Percentiles rank a stretch among this genome's conserved stretches.
These are phyloP conservation scores for Coemansia sp. DNA, from an alignment of 192 early-diverging fungal genomes.

Conservation along the genomic window DNA sequence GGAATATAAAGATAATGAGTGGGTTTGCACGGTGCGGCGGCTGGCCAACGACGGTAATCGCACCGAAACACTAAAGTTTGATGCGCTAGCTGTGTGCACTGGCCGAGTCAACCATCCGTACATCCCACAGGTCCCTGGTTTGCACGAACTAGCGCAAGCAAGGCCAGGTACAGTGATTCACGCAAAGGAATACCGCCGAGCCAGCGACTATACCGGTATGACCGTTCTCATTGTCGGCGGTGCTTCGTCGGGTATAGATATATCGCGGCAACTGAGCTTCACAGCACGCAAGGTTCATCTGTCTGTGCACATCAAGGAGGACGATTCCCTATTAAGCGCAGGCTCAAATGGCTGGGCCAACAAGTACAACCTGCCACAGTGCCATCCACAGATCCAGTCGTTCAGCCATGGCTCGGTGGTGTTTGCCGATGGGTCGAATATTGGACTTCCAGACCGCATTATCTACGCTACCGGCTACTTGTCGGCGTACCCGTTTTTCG, in stretches of 20 bases:
- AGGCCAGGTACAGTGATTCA: conserved; percentile 8
- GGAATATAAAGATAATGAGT: conserved; percentile 25
- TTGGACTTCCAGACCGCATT: conserved; percentile 52
- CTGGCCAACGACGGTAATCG: conserved; percentile 4
- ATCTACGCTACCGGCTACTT: conserved; percentile 72
- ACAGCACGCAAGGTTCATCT: conserved; percentile 45
- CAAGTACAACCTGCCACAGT: not conserved
- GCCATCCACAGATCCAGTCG: conserved; percentile 15
- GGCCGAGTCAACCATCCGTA: conserved; percentile 57
- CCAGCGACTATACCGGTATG: conserved; percentile 20
- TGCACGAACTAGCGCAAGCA: conserved; percentile 10
- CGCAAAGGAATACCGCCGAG: conserved; percentile 38
- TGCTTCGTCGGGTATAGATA: conserved; percentile 59
- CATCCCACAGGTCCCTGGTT: conserved; percentile 54
- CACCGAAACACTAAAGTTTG: conserved; percentile 30
- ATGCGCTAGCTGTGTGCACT: conserved; percentile 57
- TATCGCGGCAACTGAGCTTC: conserved; percentile 50
- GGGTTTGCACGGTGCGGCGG: conserved; percentile 26
- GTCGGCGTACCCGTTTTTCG: conserved; percentile 63
- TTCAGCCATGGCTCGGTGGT: conserved; percentile 12
- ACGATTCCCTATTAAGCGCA: not conserved
- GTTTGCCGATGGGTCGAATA: conserved; percentile 31
- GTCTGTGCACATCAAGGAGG: conserved; percentile 16
- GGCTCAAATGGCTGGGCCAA: conserved; percentile 13
- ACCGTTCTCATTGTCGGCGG: conserved; percentile 60